phyloP scores from a whole-genome alignment of 208 protist species.

The Cochliopodium minus region DNA sequence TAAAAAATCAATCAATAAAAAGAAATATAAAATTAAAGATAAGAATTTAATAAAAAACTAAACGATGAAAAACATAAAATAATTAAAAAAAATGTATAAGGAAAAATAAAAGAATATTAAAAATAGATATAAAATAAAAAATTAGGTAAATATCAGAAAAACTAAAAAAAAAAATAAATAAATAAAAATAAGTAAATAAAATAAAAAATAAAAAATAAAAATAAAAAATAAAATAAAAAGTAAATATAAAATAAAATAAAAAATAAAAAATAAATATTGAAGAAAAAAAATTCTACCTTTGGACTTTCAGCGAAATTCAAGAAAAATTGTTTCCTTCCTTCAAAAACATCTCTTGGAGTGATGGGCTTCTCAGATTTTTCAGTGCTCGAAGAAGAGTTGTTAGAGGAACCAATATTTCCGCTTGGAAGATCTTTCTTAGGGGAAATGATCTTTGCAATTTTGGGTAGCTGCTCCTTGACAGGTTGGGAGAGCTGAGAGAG shows the following conservation, averaged over 20 bases:
- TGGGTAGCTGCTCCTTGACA: too few species aligned
- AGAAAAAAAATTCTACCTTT: constrained; percentile 23
- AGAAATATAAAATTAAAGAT: constrained; percentile 13
- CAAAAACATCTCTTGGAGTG: too few species aligned
- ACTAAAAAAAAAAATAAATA: constrained; percentile 5
- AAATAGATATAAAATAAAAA: constrained; percentile 13
- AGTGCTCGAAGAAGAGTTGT: too few species aligned
- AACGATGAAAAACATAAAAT: constrained; percentile 6
- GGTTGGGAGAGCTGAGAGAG: too few species aligned
- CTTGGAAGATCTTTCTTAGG: too few species aligned
- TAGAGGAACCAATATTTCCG: too few species aligned
- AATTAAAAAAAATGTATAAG: constrained; percentile 8
- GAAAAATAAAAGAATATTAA: not conserved
- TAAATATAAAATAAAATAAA: constrained; percentile 12
- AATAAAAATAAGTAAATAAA: constrained; percentile 4
- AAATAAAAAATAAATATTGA: constrained; percentile 19
- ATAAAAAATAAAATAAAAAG: constrained; percentile 6
- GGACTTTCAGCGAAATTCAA: too few species aligned
- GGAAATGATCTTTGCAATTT: too few species aligned
- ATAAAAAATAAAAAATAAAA: constrained; percentile 14
- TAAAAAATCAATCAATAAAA: constrained; percentile 9
- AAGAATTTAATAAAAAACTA: constrained; percentile 10
- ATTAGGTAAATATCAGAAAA: not conserved
- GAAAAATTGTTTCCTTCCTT: too few species aligned
- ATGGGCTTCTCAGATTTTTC: too few species aligned